Base-by-base conservation (phyloP, 495 filamentous ascomycete genomes). In the Monascus purpureus region DNA sequence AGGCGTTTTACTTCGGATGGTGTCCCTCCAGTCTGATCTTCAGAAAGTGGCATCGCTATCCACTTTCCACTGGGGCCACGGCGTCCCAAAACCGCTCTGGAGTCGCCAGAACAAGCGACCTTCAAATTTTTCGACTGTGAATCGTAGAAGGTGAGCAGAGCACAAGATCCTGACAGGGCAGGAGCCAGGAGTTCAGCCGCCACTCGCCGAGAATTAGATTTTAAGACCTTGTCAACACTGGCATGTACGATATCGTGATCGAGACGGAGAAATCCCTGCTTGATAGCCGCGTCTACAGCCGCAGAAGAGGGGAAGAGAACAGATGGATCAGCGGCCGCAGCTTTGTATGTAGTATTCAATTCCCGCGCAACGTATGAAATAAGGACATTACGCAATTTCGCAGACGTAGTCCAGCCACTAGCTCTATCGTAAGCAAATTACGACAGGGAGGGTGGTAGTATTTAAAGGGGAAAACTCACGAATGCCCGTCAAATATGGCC, bases 401-500 rank as follows among this genome's bases (percentile, higher is more conserved):
- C 92, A 28, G 88, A 95, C 12, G 90, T 99, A 4, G 90, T 93
- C 90, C 90, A 97, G 43, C 90, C 90, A 17, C 83, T 87, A 40
- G n/a, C 25, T 22, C 17, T 11, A 39, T 19, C 19, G 28, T 54
- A 19, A 55, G 44, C 31, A 28, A 8, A 29, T 17, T 12, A 15
- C 6, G 22, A 12, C 25, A 28, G 13, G 24, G 6, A 30, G 17
- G 20, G 19, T 6, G 16, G 4, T 8, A 30, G 15, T 12, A 25
- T 8, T 14, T 4, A 9, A n/a, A n/a, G n/a, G n/a, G n/a, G 6
- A 20, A 32, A 35, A 68, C 70, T 51, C 57, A 87, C 84, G 82
- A 80, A 55, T 97, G 90, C 1, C 90, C 90, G 50, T 99, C 90
- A 57, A 93, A 99, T 8, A 99, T 86, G 24, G 84, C 88, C 92